A percentile compares a stretch with the other conserved stretches of the same genome.
These are phyloP conservation scores for Apostasia shenzhenica DNA, from an alignment of 106 monocot species.

Conservation along the genomic window DNA sequence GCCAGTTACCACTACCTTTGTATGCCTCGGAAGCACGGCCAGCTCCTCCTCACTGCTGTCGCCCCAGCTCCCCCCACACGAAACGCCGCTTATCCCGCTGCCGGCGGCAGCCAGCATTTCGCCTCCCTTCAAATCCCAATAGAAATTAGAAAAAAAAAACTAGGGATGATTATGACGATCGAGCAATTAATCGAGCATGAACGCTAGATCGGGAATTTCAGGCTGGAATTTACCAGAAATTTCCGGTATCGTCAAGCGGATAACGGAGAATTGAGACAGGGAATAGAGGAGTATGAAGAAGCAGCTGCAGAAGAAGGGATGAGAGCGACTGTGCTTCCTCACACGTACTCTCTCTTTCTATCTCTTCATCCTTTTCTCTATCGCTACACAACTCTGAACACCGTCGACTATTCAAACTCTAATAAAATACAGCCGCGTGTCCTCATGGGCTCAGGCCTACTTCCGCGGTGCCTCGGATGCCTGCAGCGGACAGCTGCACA, in stretches of 20 bases:
- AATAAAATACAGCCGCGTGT: slow-evolving; percentile 22
- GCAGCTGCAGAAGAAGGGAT: not conserved
- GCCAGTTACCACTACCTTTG: slow-evolving; percentile 65
- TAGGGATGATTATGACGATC: not conserved
- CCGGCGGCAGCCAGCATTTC: slow-evolving; percentile 10
- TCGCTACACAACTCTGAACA: slow-evolving; percentile 33
- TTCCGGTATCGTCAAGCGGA: not conserved
- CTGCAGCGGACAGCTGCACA: slow-evolving; percentile 6
- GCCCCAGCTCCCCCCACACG: slow-evolving; percentile 10
- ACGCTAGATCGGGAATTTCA: slow-evolving; percentile 19
- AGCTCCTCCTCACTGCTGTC: slow-evolving; percentile 65
- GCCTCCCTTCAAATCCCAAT: not conserved
- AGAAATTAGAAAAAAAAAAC: not conserved
- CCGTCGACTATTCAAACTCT: slow-evolving; percentile 26
- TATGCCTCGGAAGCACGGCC: slow-evolving; percentile 58
- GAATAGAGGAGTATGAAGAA: not conserved
- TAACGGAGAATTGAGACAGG: slow-evolving; percentile 4
- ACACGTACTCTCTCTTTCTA: not conserved
- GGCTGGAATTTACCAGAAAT: not conserved
- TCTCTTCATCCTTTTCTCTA: slow-evolving; percentile 12
- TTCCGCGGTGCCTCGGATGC: slow-evolving; percentile 12
- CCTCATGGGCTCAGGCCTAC: not conserved
- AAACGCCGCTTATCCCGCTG: slow-evolving; percentile 3
- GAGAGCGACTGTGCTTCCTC: slow-evolving; percentile 18
- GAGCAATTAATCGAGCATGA: not conserved